Evolutionary conservation across 257 asterid genomes (phyloP), one percentile per base, ranked within the genome.

Genomic region (Nicotiana attenuata): DNA sequence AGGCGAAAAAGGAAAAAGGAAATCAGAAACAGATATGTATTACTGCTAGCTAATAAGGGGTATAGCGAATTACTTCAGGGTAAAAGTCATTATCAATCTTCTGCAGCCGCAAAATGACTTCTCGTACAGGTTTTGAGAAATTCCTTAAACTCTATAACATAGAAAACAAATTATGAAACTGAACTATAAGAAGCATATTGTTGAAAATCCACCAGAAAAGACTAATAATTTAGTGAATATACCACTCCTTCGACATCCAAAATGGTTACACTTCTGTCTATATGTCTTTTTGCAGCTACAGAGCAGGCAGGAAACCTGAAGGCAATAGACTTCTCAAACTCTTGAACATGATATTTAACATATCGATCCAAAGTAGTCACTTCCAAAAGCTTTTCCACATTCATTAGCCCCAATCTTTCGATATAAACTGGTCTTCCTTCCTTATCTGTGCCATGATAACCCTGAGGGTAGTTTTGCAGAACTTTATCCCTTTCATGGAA

Each of bases 161-260:
- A 55, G 33, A 78, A 64, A 77, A 80, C 76, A 75, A 45, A 65
- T 20, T 28, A 65, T 52, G 20, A 50, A 19, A 35, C n/a, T 24
- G 56, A 69, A 73, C 14, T 3, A 26, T 63, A 57, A 47, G 56
- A 38, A 38, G 13, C 29, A 76, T 29, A 78, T 28, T 5, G 65
- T 68, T 50, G 10, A 22, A 26, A 20, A 57, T 20, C 71, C 75
- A 31, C 28, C 22, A 31, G 65, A 64, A 20, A 28, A 29, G 81
- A 29, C 20, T 29, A 55, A 29, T 38, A 38, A 29, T 66, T n/a
- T 22, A 67, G 14, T 63, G 60, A 75, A 65, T 14, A 68, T 87
- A 91, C 96, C 88, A 91, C 90, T 83, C 93, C 93, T 80, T 87
- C 90, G n/a, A 90, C 96, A 64, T 91, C 96, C 26, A 91, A 87